phyloP scores from a whole-genome alignment of 768 basidiomycete species.

The Suillus variegatus region DNA sequence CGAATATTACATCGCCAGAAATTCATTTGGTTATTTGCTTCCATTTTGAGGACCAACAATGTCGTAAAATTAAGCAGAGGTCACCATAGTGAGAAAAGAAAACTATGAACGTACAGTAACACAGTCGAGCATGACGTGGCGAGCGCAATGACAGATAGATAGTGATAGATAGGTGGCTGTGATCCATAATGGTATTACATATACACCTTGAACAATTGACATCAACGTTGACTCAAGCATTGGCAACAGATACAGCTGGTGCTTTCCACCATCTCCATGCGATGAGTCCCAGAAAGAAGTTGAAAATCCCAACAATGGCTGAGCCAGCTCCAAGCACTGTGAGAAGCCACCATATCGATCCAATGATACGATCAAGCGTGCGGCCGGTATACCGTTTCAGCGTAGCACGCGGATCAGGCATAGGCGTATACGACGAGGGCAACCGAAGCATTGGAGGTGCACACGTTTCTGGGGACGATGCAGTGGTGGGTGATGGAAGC shows the following conservation, averaged over 20 bases:
- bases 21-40: too few relatives aligned
- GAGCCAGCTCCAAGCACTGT: slow-evolving; percentile 79
- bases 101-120: too few relatives aligned
- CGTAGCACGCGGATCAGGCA: slow-evolving; percentile 51
- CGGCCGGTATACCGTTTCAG: slow-evolving; percentile 69
- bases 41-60: too few relatives aligned
- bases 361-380: slow-evolving; percentile 70
- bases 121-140: too few relatives aligned
- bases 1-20: too few relatives aligned
- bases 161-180: neutral
- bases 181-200: neutral
- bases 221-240: slow-evolving; percentile 16
- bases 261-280: slow-evolving; percentile 62
- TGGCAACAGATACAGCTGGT: slow-evolving; percentile 11
- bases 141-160: too few relatives aligned
- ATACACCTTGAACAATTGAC: neutral
- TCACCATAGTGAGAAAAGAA: too few relatives aligned
- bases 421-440: slow-evolving; percentile 50
- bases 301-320: slow-evolving; percentile 65
- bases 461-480: slow-evolving; percentile 27
- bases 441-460: slow-evolving; percentile 48
- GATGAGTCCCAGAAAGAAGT: slow-evolving; percentile 67
- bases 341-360: slow-evolving; percentile 78
- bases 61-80: too few relatives aligned
- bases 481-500: slow-evolving; percentile 41